These are phyloP conservation scores for Eucalyptus regnans DNA, from an alignment of 345 rosid genomes.

Conservation along the genomic window DNA sequence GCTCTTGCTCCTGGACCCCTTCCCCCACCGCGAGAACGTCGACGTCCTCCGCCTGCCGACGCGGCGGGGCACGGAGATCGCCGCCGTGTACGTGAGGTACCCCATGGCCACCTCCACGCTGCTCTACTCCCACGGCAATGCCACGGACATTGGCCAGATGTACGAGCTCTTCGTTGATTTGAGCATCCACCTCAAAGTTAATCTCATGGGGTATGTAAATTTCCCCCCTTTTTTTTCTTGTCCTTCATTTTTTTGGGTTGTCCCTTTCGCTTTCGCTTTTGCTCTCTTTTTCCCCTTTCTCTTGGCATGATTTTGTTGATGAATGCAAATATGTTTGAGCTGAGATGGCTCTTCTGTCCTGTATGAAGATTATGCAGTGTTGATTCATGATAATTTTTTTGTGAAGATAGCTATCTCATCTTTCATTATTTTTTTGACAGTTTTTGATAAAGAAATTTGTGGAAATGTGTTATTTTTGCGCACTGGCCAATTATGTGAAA, in stretches of 20 bases:
- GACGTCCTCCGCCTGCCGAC: conserved; percentile 66
- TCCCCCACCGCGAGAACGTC: conserved; percentile 84
- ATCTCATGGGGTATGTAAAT: conserved; percentile 68
- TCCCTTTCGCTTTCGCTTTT: neutral
- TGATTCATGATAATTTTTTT: neutral
- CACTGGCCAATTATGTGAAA: neutral
- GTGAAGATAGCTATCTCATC: neutral
- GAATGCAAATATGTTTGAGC: neutral
- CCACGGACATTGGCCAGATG: conserved; percentile 97
- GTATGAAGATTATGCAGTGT: neutral
- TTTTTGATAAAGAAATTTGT: neutral
- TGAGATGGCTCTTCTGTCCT: neutral
- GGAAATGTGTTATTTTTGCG: neutral
- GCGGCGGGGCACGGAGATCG: conserved; percentile 73
- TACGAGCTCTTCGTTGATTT: conserved; percentile 93
- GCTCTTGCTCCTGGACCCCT: conserved; percentile 53
- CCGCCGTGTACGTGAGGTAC: conserved; percentile 64
- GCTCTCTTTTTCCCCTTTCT: neutral
- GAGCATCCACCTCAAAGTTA: conserved; percentile 85
- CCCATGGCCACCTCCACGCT: conserved; percentile 89
- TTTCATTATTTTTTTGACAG: neutral
- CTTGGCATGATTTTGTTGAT: neutral
- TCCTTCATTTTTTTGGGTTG: neutral
- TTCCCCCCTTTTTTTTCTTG: neutral
- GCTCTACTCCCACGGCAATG: conserved; percentile 90